Base-by-base conservation (phyloP, 2,329 filamentous ascomycete genomes). In the Colletotrichum tropicale region DNA sequence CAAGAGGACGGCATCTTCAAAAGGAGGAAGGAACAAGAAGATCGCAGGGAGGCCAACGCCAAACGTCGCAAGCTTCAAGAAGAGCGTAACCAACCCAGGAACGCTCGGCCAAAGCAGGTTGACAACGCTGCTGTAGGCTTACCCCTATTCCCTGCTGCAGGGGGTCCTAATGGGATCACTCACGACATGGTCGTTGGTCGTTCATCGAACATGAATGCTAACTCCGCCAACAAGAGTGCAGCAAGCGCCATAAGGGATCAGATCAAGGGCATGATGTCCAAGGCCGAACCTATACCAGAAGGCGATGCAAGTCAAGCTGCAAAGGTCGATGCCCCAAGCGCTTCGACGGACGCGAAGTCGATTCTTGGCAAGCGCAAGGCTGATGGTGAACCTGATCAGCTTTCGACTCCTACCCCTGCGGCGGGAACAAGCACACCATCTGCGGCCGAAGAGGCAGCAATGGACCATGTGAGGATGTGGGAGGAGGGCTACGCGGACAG, bases 1-100 rank as follows among this genome's bases (percentile, higher is more conserved):
- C 95, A 98, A 84, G 97, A 99, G 86, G 95, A 98, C 83, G 93
- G 92, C 16, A 99, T 99, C 74, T 99, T 99, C 86, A 93, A 93
- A 80, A 93, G 95, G 77, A 92, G 98, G 79, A 95, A 95, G 82
- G 94, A 98, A 83, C 91, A 92, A 2, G 96, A 98, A 77, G 95
- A 98, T 75, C 92, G 94, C 77, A 93, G 94, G 76, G 94, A 96
- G 80, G 95, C 95, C 52, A 93, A 93, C 79, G 91, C 93, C 78
- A 96, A 96, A 85, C 89, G 96, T 78, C 91, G 96, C 76, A 96
- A 94, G 82, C 85, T 96, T 55, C 92, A 96, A 80, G 89, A 93
- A 30, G 88, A 92, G 74, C 81, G 83, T 36, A 84, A 85, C 62
- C 67, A 66, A 13, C 73, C 73, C 13, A 64, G 34, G 43, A 73